Evolutionary conservation across 441 rosid species (phyloP).

Genomic region (Pelargonium cotyledonis): DNA sequence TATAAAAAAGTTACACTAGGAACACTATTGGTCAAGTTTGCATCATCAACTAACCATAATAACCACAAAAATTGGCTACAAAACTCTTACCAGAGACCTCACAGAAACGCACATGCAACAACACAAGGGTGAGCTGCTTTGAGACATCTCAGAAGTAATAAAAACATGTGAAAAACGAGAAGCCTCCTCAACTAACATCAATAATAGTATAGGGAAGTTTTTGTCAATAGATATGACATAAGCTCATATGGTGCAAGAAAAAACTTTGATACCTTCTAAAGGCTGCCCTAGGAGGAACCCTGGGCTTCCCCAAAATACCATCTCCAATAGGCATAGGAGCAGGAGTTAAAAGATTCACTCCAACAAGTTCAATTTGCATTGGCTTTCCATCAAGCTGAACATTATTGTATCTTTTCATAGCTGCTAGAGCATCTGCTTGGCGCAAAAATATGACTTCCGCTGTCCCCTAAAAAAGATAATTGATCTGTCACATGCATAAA

Average conservation of each 20-base stretch:
- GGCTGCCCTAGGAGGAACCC: constrained; percentile 1
- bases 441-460: constrained; percentile 50
- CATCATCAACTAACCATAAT: background rate
- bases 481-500: background rate
- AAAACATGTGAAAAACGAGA: background rate
- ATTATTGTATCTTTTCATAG: constrained; percentile 50
- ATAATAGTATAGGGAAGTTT: background rate
- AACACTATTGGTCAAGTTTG: too few species aligned
- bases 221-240: background rate
- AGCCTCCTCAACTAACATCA: background rate
- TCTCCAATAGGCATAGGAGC: constrained; percentile 19
- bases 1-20: too few species aligned
- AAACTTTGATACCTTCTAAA: background rate
- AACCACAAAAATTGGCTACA: background rate
- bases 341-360: constrained; percentile 38
- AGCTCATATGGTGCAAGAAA: background rate
- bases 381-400: constrained; percentile 54
- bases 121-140: background rate
- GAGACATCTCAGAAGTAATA: too few species aligned
- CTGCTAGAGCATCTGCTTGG: constrained; percentile 43
- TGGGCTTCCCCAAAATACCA: constrained; percentile 27
- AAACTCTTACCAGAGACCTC: background rate
- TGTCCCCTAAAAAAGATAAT: constrained; percentile 36
- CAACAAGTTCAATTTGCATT: constrained; percentile 49
- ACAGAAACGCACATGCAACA: background rate